These are phyloP conservation scores for Pezicula radicicola DNA, from an alignment of 2,329 filamentous ascomycete species.

Conservation along the genomic window DNA sequence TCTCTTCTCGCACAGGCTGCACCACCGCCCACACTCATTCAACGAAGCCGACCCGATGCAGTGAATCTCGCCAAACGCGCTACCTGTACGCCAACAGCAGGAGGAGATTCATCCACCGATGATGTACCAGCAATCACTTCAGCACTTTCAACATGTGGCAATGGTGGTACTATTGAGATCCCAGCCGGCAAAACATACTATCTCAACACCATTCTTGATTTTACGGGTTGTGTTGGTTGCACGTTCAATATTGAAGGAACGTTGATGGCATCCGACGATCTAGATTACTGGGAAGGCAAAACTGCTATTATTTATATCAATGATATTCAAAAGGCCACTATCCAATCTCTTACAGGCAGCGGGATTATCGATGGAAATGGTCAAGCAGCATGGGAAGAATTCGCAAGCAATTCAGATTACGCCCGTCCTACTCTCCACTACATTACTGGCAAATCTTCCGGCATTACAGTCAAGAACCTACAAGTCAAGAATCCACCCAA, in stretches of 20 bases:
- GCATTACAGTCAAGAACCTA: conserved; percentile 35
- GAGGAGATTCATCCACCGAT: conserved; percentile 28
- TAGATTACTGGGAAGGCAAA: conserved; percentile 38
- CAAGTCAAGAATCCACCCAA: conserved; percentile 40
- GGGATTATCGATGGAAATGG: conserved; percentile 46
- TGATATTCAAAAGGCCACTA: conserved; percentile 33
- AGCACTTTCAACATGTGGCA: conserved; percentile 35
- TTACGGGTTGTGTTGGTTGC: conserved; percentile 39
- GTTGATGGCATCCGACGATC: conserved; percentile 35
- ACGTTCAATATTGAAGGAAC: conserved; percentile 43
- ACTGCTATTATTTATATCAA: conserved; percentile 36
- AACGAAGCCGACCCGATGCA: not conserved
- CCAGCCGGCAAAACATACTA: conserved; percentile 38
- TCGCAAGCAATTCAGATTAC: conserved; percentile 35
- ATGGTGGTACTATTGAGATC: conserved; percentile 41
- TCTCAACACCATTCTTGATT: conserved; percentile 33
- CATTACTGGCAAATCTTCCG: conserved; percentile 34
- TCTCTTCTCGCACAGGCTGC: too few relatives aligned
- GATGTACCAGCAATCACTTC: conserved; percentile 41
- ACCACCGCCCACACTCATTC: too few relatives aligned
- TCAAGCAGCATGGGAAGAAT: conserved; percentile 38
- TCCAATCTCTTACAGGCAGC: conserved; percentile 34
- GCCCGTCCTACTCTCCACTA: conserved; percentile 39
- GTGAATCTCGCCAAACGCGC: conserved; percentile 13
- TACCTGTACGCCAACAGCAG: conserved; percentile 17